A percentile compares a stretch with the other conserved stretches of the same genome.
phyloP scores from a whole-genome alignment of 208 protist genomes.

The Novymonas esmeraldas region DNA sequence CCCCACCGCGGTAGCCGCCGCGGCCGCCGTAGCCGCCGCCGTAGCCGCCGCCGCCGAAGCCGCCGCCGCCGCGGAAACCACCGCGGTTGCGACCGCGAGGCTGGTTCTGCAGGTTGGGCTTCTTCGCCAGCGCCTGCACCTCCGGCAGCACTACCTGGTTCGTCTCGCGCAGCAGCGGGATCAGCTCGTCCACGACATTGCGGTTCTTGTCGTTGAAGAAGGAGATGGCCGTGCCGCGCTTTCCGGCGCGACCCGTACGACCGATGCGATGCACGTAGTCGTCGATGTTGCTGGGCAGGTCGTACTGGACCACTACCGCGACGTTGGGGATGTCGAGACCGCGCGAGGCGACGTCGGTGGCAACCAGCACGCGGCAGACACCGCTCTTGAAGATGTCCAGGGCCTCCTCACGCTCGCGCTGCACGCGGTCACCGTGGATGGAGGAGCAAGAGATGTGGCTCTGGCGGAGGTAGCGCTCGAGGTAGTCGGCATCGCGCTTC shows the following conservation, averaged over 20 bases:
- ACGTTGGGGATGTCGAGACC: conserved; percentile 98
- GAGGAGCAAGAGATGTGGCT: conserved; percentile 87
- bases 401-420: conserved; percentile 93
- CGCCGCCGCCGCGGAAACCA: conserved; percentile 44
- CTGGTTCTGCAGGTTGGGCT: conserved; percentile 67
- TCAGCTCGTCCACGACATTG: conserved; percentile 90
- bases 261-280: conserved; percentile 99
- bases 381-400: conserved; percentile 91
- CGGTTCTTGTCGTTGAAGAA: conserved; percentile 96
- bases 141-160: conserved; percentile 79
- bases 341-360: conserved; percentile 98
- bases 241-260: conserved; percentile 98
- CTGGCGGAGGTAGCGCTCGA: conserved; percentile 94
- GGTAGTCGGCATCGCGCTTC: conserved; percentile 96
- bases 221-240: conserved; percentile 95
- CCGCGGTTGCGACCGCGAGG: conserved; percentile 51
- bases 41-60: conserved; percentile 22
- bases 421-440: conserved; percentile 97
- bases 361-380: conserved; percentile 93
- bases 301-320: conserved; percentile 98
- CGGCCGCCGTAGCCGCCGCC: conserved; percentile 26
- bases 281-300: conserved; percentile 98
- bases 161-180: conserved; percentile 84
- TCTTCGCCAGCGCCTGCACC: conserved; percentile 81
- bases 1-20: conserved; percentile 25